These are phyloP conservation scores for Oryza rufipogon DNA, from an alignment of 176 grass and related monocot species.

Conservation along the genomic window DNA sequence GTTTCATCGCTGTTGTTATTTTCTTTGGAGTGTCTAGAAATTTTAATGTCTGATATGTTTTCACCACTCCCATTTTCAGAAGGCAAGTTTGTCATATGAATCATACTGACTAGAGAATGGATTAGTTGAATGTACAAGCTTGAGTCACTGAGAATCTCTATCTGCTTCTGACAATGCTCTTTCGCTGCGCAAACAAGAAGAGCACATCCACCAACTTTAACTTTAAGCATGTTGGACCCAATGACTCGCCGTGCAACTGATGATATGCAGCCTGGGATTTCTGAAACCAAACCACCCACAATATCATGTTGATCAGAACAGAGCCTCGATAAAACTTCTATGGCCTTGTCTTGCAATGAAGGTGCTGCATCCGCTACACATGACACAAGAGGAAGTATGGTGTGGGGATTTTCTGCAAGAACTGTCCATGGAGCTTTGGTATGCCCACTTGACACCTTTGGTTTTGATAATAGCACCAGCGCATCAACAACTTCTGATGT, in stretches of 20 bases:
- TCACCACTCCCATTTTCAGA: constrained; percentile 64
- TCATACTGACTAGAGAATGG: constrained; percentile 88
- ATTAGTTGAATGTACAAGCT: constrained; percentile 68
- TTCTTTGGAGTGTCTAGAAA: constrained; percentile 71
- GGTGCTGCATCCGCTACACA: constrained; percentile 84
- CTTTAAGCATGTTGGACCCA: constrained; percentile 68
- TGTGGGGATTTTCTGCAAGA: constrained; percentile 90
- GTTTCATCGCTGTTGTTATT: constrained; percentile 54
- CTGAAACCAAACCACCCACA: constrained; percentile 85
- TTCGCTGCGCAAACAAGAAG: constrained; percentile 92
- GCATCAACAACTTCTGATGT: constrained; percentile 98
- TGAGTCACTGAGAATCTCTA: constrained; percentile 80
- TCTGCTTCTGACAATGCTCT: constrained; percentile 75
- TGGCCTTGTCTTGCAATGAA: constrained; percentile 93
- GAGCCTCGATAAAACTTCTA: constrained; percentile 88
- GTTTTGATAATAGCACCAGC: constrained; percentile 77
- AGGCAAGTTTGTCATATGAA: constrained; percentile 67
- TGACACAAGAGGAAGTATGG: constrained; percentile 81
- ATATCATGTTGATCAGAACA: constrained; percentile 77
- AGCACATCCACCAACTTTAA: constrained; percentile 89
- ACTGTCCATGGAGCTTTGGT: constrained; percentile 86
- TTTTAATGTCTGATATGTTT: constrained; percentile 78
- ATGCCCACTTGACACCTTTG: constrained; percentile 77
- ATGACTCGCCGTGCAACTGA: constrained; percentile 78
- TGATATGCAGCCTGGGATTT: constrained; percentile 70